These are phyloP conservation scores for Mycena sp. DNA, from an alignment of 1,284 basidiomycete species.

Conservation along the genomic window DNA sequence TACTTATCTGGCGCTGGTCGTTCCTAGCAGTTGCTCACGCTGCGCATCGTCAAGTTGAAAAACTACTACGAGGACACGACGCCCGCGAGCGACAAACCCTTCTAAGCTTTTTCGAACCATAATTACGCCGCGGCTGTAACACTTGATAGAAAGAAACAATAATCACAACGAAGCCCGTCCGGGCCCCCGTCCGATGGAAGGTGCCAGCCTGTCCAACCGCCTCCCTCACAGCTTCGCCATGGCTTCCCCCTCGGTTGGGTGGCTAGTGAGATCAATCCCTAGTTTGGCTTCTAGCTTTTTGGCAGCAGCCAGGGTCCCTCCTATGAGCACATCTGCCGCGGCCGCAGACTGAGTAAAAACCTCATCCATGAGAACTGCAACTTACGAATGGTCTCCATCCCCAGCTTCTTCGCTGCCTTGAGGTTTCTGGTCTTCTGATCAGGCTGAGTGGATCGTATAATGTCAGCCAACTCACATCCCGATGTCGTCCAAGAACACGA, in stretches of 20 bases:
- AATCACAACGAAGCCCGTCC: constrained; percentile 12
- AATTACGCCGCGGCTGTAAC: constrained; percentile 25
- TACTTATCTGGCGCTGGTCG: constrained; percentile 43
- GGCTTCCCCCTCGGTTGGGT: constrained; percentile 28
- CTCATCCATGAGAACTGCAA: constrained; percentile 28
- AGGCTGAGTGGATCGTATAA: constrained; percentile 1
- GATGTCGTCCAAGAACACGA: constrained; percentile 83
- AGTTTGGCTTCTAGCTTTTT: constrained; percentile 66
- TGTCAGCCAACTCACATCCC: constrained; percentile 62
- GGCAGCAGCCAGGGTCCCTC: constrained; percentile 66
- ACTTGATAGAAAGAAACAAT: constrained; percentile 23
- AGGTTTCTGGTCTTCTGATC: constrained; percentile 63
- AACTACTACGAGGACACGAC: constrained; percentile 79
- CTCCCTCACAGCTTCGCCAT: constrained; percentile 28
- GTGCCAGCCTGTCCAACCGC: constrained; percentile 21
- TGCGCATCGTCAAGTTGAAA: constrained; percentile 57
- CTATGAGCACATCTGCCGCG: constrained; percentile 70
- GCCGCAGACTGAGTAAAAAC: constrained; percentile 18
- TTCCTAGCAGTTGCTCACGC: constrained; percentile 10
- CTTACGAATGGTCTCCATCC: constrained; percentile 85
- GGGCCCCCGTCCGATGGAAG: constrained; percentile 11
- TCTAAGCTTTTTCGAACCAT: constrained; percentile 54
- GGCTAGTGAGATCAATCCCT: constrained; percentile 63
- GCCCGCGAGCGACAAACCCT: constrained; percentile 83
- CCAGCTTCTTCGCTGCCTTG: constrained; percentile 73